These are phyloP conservation scores for Tylopilus rubrobrunneus DNA, from an alignment of 768 basidiomycete genomes.

Conservation along the genomic window DNA sequence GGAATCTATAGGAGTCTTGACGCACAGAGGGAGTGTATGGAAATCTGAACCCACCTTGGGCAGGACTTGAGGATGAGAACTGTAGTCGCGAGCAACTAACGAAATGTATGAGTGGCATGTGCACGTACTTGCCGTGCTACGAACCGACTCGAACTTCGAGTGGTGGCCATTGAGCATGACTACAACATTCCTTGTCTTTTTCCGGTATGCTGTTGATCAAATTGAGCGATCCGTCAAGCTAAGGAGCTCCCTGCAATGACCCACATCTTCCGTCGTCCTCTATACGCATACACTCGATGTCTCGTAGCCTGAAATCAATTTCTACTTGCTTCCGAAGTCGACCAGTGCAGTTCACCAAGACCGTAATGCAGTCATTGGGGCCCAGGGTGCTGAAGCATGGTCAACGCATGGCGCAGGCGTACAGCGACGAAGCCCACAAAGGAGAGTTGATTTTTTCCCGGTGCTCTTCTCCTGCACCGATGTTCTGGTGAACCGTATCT, in stretches of 20 bases:
- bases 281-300: too few species aligned
- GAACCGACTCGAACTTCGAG: background rate
- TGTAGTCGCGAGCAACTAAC: slow-evolving; percentile 8
- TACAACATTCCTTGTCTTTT: slow-evolving; percentile 4
- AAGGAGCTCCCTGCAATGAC: background rate
- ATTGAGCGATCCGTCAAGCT: background rate
- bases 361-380: too few species aligned
- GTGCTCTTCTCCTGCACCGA: too few species aligned
- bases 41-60: slow-evolving; percentile 2
- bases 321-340: too few species aligned
- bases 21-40: background rate
- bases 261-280: background rate
- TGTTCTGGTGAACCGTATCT: too few species aligned
- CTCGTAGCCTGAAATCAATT: too few species aligned
- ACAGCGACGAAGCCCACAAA: too few species aligned
- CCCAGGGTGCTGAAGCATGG: too few species aligned
- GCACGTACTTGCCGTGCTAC: background rate
- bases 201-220: slow-evolving; percentile 8
- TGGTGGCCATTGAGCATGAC: slow-evolving; percentile 4
- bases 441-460: too few species aligned
- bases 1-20: slow-evolving; percentile 4
- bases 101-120: background rate
- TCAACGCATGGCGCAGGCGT: too few species aligned
- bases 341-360: too few species aligned
- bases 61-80: slow-evolving; percentile 7